Percentiles rank a stretch among this genome's conserved stretches.
Conservation (phyloP, 306 rosid genomes). For the Hippophae rhamnoides region DNA sequence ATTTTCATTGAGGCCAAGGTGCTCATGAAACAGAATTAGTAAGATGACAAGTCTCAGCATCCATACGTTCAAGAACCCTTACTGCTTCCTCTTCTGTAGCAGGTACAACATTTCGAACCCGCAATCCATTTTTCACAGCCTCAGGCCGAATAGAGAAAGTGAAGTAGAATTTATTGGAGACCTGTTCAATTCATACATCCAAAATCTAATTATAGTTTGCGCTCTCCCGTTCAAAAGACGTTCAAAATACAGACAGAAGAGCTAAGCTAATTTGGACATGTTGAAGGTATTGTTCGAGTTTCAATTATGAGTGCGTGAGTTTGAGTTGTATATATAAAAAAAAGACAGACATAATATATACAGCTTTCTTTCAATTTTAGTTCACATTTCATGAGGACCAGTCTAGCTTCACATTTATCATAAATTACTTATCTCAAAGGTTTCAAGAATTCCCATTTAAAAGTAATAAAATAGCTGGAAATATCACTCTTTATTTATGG, state of each 20-base stretch:
- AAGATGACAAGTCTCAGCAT: conserved; percentile 41
- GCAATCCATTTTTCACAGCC: conserved; percentile 45
- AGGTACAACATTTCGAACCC: conserved; percentile 62
- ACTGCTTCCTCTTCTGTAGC: conserved; percentile 68
- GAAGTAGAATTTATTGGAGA: conserved; percentile 82
- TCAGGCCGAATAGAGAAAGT: conserved; percentile 52
- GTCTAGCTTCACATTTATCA: background rate
- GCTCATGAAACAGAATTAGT: conserved; percentile 15
- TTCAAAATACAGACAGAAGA: background rate
- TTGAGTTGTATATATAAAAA: too few relatives aligned
- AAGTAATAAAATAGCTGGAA: too few relatives aligned
- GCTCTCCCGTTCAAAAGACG: background rate
- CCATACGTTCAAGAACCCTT: conserved; percentile 61
- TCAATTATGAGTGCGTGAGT: too few relatives aligned
- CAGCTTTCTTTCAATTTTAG: too few relatives aligned
- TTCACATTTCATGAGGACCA: background rate
- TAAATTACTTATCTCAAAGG: background rate
- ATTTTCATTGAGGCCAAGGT: conserved; percentile 1
- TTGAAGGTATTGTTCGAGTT: too few relatives aligned
- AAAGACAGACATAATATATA: too few relatives aligned
- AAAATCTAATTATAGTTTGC: background rate
- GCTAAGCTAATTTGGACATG: too few relatives aligned
- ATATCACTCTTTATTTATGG: too few relatives aligned
- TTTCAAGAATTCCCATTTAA: too few relatives aligned
- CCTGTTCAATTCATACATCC: conserved; percentile 28